Percentiles rank a stretch among this genome's conserved stretches.
Conservation (phyloP, 257 asterid genomes). For the Penstemon barbatus region DNA sequence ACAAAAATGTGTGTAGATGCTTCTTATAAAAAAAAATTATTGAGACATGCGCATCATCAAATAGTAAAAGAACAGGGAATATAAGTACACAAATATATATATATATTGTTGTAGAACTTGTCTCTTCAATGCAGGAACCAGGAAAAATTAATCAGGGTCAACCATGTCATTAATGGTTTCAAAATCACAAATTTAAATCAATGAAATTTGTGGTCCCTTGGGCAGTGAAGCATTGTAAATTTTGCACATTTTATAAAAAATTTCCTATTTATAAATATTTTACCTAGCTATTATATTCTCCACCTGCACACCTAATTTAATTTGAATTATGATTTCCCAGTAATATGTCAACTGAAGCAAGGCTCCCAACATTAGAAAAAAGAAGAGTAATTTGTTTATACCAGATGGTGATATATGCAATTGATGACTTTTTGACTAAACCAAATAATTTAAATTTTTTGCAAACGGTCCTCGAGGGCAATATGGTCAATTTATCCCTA, state of each 20-base stretch:
- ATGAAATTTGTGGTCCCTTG: not conserved
- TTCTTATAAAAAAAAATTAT: too few relatives aligned
- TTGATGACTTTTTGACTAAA: constrained; percentile 14
- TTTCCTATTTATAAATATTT: not conserved
- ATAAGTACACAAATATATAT: not conserved
- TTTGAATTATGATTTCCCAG: too few relatives aligned
- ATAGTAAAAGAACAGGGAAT: not conserved
- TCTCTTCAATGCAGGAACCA: constrained; percentile 9
- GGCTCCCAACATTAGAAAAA: not conserved
- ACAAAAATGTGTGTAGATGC: too few relatives aligned
- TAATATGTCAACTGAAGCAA: not conserved
- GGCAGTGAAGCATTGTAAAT: not conserved
- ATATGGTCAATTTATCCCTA: constrained; percentile 9
- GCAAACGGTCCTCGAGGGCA: constrained; percentile 24
- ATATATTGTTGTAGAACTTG: not conserved
- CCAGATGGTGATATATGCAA: not conserved
- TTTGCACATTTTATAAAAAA: not conserved
- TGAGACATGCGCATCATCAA: too few relatives aligned
- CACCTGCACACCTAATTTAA: not conserved
- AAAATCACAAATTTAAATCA: not conserved
- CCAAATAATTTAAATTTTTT: constrained; percentile 8
- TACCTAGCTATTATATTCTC: not conserved
- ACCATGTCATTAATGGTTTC: constrained; percentile 11
- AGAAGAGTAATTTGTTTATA: not conserved
- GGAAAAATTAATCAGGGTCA: not conserved